A percentile compares a stretch with the other conserved stretches of the same genome.
phyloP scores from a whole-genome alignment of 768 basidiomycete species.

The Ramaria sp. region DNA sequence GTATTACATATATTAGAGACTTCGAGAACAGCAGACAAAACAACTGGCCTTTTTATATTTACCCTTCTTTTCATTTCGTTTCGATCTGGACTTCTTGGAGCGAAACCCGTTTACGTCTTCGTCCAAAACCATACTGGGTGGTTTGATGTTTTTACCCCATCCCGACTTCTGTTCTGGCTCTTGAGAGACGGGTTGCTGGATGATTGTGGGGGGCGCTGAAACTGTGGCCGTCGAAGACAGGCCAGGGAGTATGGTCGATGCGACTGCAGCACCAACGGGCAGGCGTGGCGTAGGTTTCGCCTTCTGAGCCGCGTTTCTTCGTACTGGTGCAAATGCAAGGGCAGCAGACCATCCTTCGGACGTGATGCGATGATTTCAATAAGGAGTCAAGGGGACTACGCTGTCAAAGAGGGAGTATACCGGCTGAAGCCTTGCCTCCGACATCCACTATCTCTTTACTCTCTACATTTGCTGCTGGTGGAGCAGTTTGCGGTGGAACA shows the following conservation, averaged over 20 bases:
- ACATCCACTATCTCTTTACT: conserved; percentile 20
- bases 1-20: neutral
- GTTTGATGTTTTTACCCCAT: conserved; percentile 86
- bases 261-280: conserved; percentile 53
- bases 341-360: conserved; percentile 77
- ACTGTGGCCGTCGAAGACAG: conserved; percentile 54
- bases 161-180: conserved; percentile 32
- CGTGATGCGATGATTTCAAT: conserved; percentile 34
- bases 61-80: conserved; percentile 45
- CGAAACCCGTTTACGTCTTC: conserved; percentile 79
- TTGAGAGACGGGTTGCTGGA: conserved; percentile 26
- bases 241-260: conserved; percentile 19
- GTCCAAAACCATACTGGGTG: conserved; percentile 83
- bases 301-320: conserved; percentile 47
- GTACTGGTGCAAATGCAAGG: conserved; percentile 79
- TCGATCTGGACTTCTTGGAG: conserved; percentile 34
- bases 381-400: conserved; percentile 34
- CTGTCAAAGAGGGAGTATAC: conserved; percentile 37
- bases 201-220: conserved; percentile 56
- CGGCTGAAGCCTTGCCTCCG: conserved; percentile 41
- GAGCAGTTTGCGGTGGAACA: conserved; percentile 13
- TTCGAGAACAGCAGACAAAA: neutral
- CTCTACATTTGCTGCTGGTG: conserved; percentile 18
- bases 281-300: conserved; percentile 44
- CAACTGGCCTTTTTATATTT: conserved; percentile 51